These are phyloP conservation scores for Phoma sp. DNA, from an alignment of 2,329 filamentous ascomycete species.

Conservation along the genomic window DNA sequence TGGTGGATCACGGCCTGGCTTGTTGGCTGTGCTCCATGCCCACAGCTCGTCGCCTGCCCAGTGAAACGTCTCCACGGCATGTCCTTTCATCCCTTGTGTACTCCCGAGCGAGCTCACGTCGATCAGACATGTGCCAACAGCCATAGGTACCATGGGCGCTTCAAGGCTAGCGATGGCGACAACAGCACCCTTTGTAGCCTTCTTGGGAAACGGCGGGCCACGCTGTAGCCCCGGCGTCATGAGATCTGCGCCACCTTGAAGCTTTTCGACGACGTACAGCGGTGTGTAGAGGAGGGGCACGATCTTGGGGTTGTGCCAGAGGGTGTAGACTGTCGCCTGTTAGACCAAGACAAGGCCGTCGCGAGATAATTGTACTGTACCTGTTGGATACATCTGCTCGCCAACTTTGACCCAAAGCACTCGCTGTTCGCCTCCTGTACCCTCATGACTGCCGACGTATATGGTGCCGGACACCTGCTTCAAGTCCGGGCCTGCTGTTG, in stretches of 20 bases:
- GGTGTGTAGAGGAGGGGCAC: slow-evolving; percentile 70
- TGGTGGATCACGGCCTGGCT: slow-evolving; percentile 60
- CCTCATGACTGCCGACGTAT: slow-evolving; percentile 65
- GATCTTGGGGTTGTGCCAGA: slow-evolving; percentile 68
- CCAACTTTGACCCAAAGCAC: slow-evolving; percentile 70
- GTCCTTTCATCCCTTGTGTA: slow-evolving; percentile 67
- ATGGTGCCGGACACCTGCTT: slow-evolving; percentile 67
- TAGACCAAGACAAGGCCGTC: neutral
- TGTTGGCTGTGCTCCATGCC: slow-evolving; percentile 64
- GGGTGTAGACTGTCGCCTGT: slow-evolving; percentile 61
- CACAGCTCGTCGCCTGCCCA: slow-evolving; percentile 75
- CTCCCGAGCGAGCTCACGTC: slow-evolving; percentile 62
- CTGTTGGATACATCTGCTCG: slow-evolving; percentile 60
- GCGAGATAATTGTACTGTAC: slow-evolving; percentile 20
- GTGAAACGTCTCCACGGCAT: slow-evolving; percentile 69
- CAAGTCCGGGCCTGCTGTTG: slow-evolving; percentile 66
- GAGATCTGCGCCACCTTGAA: slow-evolving; percentile 68
- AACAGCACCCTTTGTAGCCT: slow-evolving; percentile 64
- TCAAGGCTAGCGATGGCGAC: slow-evolving; percentile 68
- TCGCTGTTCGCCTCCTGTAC: slow-evolving; percentile 60
- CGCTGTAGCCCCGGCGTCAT: slow-evolving; percentile 72
- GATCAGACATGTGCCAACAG: slow-evolving; percentile 69
- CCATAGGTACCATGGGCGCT: slow-evolving; percentile 65
- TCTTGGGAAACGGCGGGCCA: slow-evolving; percentile 66
- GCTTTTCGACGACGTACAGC: slow-evolving; percentile 65